Evolutionary conservation across 805 yeast genomes (phyloP).

Genomic region (Schwanniomyces pseudopolymorphus): DNA sequence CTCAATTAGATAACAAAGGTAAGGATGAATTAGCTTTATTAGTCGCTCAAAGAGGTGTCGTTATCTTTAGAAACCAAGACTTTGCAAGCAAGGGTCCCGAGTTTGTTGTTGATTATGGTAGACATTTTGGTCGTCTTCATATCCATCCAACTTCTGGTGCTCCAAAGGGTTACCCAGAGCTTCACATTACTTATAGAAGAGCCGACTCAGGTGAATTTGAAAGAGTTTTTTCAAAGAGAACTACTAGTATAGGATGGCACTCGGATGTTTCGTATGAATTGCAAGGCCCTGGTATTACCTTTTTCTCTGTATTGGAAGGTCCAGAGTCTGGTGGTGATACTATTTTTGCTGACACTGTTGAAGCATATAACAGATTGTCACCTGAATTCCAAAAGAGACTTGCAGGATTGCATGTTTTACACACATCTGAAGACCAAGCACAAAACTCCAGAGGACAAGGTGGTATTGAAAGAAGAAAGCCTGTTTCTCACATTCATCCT

Average conservation of each 20-base stretch:
- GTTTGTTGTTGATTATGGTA: conserved; percentile 53
- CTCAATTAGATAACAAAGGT: conserved; percentile 50
- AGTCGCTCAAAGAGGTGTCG: conserved; percentile 71
- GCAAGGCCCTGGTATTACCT: conserved; percentile 72
- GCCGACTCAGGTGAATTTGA: conserved; percentile 39
- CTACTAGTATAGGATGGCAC: conserved; percentile 56
- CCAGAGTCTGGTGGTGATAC: conserved; percentile 74
- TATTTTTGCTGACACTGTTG: conserved; percentile 68
- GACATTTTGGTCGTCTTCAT: conserved; percentile 68
- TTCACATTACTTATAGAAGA: conserved; percentile 61
- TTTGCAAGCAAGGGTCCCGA: conserved; percentile 51
- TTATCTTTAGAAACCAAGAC: conserved; percentile 66
- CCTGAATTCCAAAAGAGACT: conserved; percentile 60
- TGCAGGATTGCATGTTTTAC: conserved; percentile 62
- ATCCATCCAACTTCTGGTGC: conserved; percentile 76
- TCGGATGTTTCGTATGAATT: conserved; percentile 73
- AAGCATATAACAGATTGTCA: conserved; percentile 71
- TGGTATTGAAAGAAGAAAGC: conserved; percentile 63
- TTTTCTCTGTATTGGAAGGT: conserved; percentile 60
- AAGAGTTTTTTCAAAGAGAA: conserved; percentile 32
- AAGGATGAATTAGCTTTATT: conserved; percentile 69
- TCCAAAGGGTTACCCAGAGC: conserved; percentile 60
- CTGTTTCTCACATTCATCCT: conserved; percentile 66
- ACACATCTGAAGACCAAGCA: conserved; percentile 73
- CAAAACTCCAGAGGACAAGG: conserved; percentile 52